Conservation (phyloP, 495 filamentous ascomycete genomes). For the Xylaria longipes region DNA sequence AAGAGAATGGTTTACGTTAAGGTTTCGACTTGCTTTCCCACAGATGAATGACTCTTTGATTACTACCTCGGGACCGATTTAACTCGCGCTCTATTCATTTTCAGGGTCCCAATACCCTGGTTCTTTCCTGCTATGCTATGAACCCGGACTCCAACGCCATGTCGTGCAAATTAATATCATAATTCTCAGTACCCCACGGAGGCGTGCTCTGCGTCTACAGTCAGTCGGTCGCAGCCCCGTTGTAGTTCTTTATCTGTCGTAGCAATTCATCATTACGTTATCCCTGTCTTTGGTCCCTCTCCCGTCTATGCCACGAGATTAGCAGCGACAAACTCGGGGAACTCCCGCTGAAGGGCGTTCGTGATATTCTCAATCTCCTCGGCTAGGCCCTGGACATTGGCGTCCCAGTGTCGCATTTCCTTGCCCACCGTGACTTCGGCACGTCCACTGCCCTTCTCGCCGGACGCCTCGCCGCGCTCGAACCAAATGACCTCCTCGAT, state of each 20-base stretch:
- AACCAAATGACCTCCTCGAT: constrained; percentile 90
- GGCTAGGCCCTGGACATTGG: constrained; percentile 80
- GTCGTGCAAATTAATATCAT: background rate
- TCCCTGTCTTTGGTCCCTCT: background rate
- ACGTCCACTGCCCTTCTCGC: constrained; percentile 64
- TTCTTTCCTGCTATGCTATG: constrained; percentile 17
- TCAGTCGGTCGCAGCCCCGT: background rate
- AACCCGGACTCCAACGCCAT: constrained; percentile 19
- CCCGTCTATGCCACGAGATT: constrained; percentile 44
- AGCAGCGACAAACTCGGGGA: constrained; percentile 64
- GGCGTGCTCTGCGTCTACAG: background rate
- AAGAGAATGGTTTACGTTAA: no score
- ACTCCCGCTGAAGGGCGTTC: constrained; percentile 71
- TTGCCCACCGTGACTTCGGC: constrained; percentile 64
- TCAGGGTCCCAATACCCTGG: background rate
- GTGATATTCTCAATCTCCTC: constrained; percentile 90
- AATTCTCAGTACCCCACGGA: background rate
- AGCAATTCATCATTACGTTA: constrained; percentile 12
- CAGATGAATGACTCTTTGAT: no score
- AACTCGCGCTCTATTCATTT: constrained; percentile 13
- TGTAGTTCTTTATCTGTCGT: constrained; percentile 26
- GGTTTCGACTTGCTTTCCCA: no score
- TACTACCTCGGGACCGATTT: no score
- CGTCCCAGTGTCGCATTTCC: constrained; percentile 86
- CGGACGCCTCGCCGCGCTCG: constrained; percentile 71